A percentile compares a stretch with the other conserved stretches of the same genome.
Conservation (phyloP, 768 basidiomycete species). For the Psilocybe cyanescens region DNA sequence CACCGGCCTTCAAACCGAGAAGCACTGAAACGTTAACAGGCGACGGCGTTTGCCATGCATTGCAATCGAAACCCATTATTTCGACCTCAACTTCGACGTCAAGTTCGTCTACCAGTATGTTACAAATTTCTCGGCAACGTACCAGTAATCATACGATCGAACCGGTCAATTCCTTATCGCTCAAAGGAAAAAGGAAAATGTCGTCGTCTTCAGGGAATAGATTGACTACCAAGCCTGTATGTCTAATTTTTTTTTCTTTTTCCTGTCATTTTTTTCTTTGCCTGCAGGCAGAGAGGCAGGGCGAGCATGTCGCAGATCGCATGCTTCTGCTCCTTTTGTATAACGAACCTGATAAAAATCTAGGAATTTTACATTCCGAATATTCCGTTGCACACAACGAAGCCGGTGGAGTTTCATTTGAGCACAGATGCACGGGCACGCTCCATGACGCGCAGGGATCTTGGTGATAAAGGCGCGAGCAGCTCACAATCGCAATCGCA, state of each 20-base stretch:
- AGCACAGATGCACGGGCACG: not conserved
- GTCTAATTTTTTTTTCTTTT: constrained; percentile 4
- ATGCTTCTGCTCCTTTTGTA: no score
- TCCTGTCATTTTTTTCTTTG: not conserved
- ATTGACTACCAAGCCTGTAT: constrained; percentile 13
- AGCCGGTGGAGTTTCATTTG: not conserved
- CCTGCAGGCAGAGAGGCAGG: no score
- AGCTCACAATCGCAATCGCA: constrained; percentile 5
- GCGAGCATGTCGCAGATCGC: no score
- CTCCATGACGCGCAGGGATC: not conserved
- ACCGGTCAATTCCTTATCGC: constrained; percentile 12
- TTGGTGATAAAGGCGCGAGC: not conserved
- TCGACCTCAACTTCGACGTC: not conserved
- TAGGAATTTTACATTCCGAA: constrained; percentile 9
- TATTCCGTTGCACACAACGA: not conserved
- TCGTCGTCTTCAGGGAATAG: constrained; percentile 4
- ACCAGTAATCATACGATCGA: constrained; percentile 10
- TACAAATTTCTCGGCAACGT: constrained; percentile 7
- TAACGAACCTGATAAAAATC: no score
- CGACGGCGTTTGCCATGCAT: constrained; percentile 3
- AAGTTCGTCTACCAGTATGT: constrained; percentile 7
- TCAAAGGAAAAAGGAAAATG: constrained; percentile 13
- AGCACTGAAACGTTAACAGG: constrained; percentile 10
- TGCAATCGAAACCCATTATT: constrained; percentile 3
- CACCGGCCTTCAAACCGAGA: constrained; percentile 20